A percentile compares a stretch with the other conserved stretches of the same genome.
Conservation (phyloP, 768 basidiomycete genomes). For the Lentinula raphanica region DNA sequence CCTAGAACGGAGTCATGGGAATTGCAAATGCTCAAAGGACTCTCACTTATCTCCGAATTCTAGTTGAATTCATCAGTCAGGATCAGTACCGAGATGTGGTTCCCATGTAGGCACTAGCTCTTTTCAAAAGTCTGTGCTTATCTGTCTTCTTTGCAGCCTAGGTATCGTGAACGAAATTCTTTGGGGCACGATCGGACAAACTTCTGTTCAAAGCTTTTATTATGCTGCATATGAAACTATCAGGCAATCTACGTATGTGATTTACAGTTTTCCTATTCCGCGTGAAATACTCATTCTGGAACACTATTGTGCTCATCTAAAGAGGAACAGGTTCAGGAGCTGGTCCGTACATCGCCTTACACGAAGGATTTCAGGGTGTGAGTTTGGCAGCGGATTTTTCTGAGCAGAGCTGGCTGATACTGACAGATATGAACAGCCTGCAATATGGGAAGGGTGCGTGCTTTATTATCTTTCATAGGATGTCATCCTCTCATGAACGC, state of each 20-base stretch:
- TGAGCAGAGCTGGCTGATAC: slow-evolving; percentile 7
- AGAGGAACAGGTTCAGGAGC: slow-evolving; percentile 64
- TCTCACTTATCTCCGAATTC: slow-evolving; percentile 72
- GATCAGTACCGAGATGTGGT: slow-evolving; percentile 73
- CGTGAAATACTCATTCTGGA: neutral
- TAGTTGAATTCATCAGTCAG: slow-evolving; percentile 83
- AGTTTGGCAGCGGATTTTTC: slow-evolving; percentile 17
- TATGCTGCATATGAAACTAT: slow-evolving; percentile 42
- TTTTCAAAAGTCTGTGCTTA: neutral
- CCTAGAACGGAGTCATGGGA: slow-evolving; percentile 73
- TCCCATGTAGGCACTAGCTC: slow-evolving; percentile 36
- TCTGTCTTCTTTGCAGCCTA: slow-evolving; percentile 23
- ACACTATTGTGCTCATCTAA: slow-evolving; percentile 2
- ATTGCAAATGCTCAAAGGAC: slow-evolving; percentile 84
- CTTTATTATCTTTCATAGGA: neutral
- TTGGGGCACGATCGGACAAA: slow-evolving; percentile 50
- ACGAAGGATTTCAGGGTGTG: slow-evolving; percentile 64
- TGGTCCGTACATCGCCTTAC: slow-evolving; percentile 52
- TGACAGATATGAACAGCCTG: slow-evolving; percentile 30
- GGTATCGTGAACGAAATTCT: slow-evolving; percentile 66
- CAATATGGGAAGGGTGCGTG: slow-evolving; percentile 39
- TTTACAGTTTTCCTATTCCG: slow-evolving; percentile 1
- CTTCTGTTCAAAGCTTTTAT: slow-evolving; percentile 34
- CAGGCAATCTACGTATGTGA: slow-evolving; percentile 32
- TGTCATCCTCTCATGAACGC: slow-evolving; percentile 5